Conservation (phyloP, 495 filamentous ascomycete species). For the Parathielavia appendiculata region DNA sequence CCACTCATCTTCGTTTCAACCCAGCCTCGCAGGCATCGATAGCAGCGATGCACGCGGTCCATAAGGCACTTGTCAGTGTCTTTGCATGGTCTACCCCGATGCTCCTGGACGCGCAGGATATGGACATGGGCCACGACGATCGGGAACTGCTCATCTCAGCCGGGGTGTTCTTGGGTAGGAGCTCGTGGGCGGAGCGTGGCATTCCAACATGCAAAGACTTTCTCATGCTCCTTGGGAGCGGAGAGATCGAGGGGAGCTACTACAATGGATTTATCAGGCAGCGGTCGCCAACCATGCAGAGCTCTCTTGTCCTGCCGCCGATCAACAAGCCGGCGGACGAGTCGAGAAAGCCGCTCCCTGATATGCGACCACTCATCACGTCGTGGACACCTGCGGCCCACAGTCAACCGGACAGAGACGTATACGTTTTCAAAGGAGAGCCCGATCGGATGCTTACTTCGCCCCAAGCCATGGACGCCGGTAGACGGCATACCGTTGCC, state of each 20-base stretch:
- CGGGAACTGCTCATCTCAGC: slow-evolving; percentile 34
- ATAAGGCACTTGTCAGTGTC: slow-evolving; percentile 42
- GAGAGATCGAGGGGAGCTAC: slow-evolving; percentile 36
- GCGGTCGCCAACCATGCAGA: slow-evolving; percentile 32
- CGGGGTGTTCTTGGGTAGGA: slow-evolving; percentile 33
- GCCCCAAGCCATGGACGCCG: slow-evolving; percentile 32
- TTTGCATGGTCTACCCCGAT: slow-evolving; percentile 41
- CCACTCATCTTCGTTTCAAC: slow-evolving; percentile 30
- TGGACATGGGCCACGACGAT: slow-evolving; percentile 34
- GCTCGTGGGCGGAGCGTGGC: slow-evolving; percentile 40
- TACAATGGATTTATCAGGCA: slow-evolving; percentile 45
- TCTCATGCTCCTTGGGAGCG: slow-evolving; percentile 41
- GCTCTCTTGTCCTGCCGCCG: slow-evolving; percentile 30
- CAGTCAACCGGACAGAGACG: slow-evolving; percentile 25
- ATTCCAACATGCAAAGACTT: slow-evolving; percentile 43
- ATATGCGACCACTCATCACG: slow-evolving; percentile 38
- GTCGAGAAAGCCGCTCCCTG: slow-evolving; percentile 38
- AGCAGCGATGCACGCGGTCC: slow-evolving; percentile 43
- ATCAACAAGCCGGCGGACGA: slow-evolving; percentile 32
- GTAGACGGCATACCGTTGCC: slow-evolving; percentile 45
- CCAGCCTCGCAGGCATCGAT: slow-evolving; percentile 34
- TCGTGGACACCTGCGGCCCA: slow-evolving; percentile 30
- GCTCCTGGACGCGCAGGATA: slow-evolving; percentile 37
- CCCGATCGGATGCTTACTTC: slow-evolving; percentile 31
- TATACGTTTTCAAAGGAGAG: slow-evolving; percentile 34